A percentile compares a stretch with the other conserved stretches of the same genome.
phyloP scores from a whole-genome alignment of 148 eudicot genomes.

The Camellia lanceoleosa region DNA sequence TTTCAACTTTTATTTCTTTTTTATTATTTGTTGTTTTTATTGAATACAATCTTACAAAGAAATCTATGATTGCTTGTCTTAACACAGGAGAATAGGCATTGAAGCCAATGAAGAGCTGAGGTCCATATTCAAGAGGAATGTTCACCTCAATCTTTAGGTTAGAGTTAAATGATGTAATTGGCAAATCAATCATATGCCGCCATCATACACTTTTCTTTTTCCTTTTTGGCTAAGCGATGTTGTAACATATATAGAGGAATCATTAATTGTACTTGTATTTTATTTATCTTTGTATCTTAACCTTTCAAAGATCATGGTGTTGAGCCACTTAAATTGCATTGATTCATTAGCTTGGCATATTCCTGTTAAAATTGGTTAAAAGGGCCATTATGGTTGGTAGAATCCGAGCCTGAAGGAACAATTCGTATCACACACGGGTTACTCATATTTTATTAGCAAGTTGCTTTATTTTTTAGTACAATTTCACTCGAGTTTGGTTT shows the following conservation, averaged over 20 bases:
- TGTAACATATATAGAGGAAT: conserved; percentile 12
- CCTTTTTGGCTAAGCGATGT: background rate
- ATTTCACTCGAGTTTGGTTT: too few species aligned
- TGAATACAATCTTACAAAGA: background rate
- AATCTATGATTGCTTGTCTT: background rate
- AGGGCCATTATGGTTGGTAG: too few species aligned
- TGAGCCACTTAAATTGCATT: background rate
- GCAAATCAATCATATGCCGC: background rate
- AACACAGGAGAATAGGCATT: conserved; percentile 67
- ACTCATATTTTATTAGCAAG: too few species aligned
- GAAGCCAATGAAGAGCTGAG: conserved; percentile 95
- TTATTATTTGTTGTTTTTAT: background rate
- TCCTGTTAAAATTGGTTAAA: too few species aligned
- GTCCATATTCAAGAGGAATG: conserved; percentile 72
- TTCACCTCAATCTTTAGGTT: conserved; percentile 82
- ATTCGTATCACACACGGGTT: too few species aligned
- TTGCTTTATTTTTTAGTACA: too few species aligned
- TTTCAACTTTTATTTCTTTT: too few species aligned
- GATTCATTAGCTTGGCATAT: too few species aligned
- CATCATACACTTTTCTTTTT: background rate
- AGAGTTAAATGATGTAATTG: conserved; percentile 46
- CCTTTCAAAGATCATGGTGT: background rate
- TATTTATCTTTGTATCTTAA: background rate
- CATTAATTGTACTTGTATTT: background rate
- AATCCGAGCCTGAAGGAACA: too few species aligned